Base-by-base conservation (phyloP, 306 rosid species). In the Dalbergia cochinchinensis region DNA sequence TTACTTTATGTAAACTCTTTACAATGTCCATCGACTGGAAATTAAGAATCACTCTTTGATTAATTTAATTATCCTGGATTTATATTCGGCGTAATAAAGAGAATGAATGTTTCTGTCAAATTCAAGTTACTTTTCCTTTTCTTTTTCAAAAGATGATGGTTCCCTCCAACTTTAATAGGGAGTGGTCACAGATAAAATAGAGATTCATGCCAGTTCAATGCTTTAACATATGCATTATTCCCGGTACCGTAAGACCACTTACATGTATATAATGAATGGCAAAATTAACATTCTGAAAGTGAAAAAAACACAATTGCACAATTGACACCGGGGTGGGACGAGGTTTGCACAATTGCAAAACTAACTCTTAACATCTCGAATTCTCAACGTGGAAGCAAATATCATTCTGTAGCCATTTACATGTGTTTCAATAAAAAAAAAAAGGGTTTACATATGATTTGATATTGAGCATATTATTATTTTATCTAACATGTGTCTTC, bases 131-230 rank as follows among this genome's bases (percentile, higher is more conserved):
- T 18, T 37, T 55, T 5, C 37, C 51, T 14, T 71, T 72, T 13
- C 10, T 50, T 69, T 69, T 50, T 69, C 61, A 39, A 39, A 73
- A 57, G 78, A 14, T 19, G 50, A 37, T 11, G 54, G 22, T 57
- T 73, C 55, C 35, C 11, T 61, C 66, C 66, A 31, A 19, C 66
- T 73, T 55, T 5, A 20, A 16, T 11, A 10, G 39, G 20, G 13
- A 55, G 8, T 37, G 8, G 20, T 11, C 7, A 19, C 33, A 7
- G 8, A 15, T 41, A 11, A 2, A 69, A 47, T 22, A 22, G 48
- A 26, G 3, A 42, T 42, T 3, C 13, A 11, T n/a, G 50, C 41
- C 55, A 65, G 0, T 14, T n/a, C 45, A 47, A 10, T 45, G 15
- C 18, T 45, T 22, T 26, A 26, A 26, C 2, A 26, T 26, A 26